phyloP scores from a whole-genome alignment of 176 grass and related monocot species.

The Oryza australiensis region DNA sequence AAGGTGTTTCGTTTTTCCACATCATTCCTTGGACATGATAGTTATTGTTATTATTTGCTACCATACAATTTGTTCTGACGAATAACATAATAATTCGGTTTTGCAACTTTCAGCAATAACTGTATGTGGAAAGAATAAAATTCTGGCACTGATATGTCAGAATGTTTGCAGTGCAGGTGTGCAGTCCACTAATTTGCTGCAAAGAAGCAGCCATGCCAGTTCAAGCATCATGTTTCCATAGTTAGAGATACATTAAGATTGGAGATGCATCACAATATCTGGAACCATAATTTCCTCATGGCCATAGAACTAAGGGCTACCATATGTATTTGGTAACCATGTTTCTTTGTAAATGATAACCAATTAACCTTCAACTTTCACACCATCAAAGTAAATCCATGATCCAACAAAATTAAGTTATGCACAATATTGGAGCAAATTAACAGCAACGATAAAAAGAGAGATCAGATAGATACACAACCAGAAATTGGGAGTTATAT shows the following conservation, averaged over 20 bases:
- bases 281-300: not conserved
- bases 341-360: not conserved
- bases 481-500: not conserved
- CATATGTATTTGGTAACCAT: not conserved
- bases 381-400: conserved; percentile 1
- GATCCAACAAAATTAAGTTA: not conserved
- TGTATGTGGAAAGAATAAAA: not conserved
- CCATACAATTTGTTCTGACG: not conserved
- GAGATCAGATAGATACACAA: not conserved
- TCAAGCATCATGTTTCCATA: not conserved
- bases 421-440: not conserved
- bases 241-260: not conserved
- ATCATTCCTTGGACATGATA: not conserved
- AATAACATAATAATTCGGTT: not conserved
- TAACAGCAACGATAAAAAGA: not conserved
- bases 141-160: not conserved
- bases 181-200: not conserved
- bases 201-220: not conserved
- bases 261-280: not conserved
- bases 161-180: not conserved
- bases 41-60: not conserved
- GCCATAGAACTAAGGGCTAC: not conserved
- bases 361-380: conserved; percentile 9
- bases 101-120: not conserved
- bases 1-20: not conserved